phyloP scores from a whole-genome alignment of 2,329 filamentous ascomycete species.

The Lachnellula suecica region DNA sequence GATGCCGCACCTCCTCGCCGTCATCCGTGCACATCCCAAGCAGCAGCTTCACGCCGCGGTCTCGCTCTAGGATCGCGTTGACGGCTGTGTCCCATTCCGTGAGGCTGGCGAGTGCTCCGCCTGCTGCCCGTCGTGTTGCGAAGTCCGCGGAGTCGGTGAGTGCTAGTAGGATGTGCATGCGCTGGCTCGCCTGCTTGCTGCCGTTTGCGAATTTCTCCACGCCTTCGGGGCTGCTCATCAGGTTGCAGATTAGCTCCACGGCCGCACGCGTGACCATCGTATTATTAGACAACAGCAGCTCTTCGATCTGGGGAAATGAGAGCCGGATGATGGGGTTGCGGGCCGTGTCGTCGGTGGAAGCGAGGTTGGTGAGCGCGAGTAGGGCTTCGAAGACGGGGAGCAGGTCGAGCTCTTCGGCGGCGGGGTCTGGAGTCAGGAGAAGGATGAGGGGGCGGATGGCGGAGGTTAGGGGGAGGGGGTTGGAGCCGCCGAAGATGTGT shows the following conservation, averaged over 20 bases:
- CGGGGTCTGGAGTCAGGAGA: conserved; percentile 67
- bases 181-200: conserved; percentile 64
- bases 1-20: conserved; percentile 63
- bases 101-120: conserved; percentile 83
- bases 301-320: conserved; percentile 76
- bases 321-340: conserved; percentile 69
- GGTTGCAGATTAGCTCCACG: conserved; percentile 88
- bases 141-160: conserved; percentile 83
- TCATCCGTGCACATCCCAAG: conserved; percentile 77
- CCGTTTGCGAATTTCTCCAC: conserved; percentile 69
- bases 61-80: conserved; percentile 65
- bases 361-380: conserved; percentile 91
- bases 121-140: conserved; percentile 78
- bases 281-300: conserved; percentile 77
- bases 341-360: conserved; percentile 67
- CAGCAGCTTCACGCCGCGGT: conserved; percentile 74
- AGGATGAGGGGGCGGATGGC: conserved; percentile 80
- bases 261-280: conserved; percentile 75
- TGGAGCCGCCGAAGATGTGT: conserved; percentile 77
- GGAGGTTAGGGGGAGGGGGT: conserved; percentile 71
- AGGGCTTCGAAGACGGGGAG: conserved; percentile 88
- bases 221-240: conserved; percentile 69
- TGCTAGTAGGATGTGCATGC: conserved; percentile 82
- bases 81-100: conserved; percentile 77
- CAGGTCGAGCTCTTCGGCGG: conserved; percentile 68